Evolutionary conservation across 129 eudicot species (phyloP).

Genomic region (Mikania micrantha): DNA sequence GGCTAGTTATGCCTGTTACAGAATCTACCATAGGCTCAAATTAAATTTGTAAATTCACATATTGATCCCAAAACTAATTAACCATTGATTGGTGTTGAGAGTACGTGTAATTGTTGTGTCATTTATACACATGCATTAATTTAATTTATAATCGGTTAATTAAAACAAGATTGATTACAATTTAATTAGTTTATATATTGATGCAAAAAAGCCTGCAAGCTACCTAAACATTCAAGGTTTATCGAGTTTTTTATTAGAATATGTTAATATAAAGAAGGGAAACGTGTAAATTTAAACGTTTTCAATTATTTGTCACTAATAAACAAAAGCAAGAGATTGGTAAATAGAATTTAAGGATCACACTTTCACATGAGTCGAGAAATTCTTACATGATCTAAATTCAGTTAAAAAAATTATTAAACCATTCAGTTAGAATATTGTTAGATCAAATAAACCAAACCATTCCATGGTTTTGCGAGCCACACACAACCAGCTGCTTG

Average conservation of each 20-base stretch:
- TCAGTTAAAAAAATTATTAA: slow-evolving; percentile 13
- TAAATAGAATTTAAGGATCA: slow-evolving; percentile 18
- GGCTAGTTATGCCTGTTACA: too few species aligned
- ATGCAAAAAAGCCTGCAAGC: slow-evolving; percentile 14
- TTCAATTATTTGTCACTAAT: slow-evolving; percentile 12
- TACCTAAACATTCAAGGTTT: not conserved
- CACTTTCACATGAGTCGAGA: slow-evolving; percentile 31
- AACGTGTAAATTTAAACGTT: slow-evolving; percentile 12
- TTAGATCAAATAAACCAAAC: slow-evolving; percentile 24
- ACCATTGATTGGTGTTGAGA: not conserved
- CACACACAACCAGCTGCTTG: slow-evolving; percentile 10
- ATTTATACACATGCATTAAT: not conserved
- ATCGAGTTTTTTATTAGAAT: not conserved
- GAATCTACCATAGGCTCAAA: too few species aligned
- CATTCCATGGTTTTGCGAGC: slow-evolving; percentile 33
- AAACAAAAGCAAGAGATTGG: slow-evolving; percentile 32
- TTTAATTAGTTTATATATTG: not conserved
- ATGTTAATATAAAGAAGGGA: slow-evolving; percentile 27
- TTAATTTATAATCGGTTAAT: not conserved
- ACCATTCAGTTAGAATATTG: slow-evolving; percentile 22
- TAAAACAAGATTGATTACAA: slow-evolving; percentile 7
- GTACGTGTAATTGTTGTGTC: not conserved
- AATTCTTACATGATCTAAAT: slow-evolving; percentile 27
- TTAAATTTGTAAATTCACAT: too few species aligned
- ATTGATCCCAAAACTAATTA: too few species aligned